Evolutionary conservation across 1,284 basidiomycete genomes (phyloP).

Genomic region (Thelephora terrestris): DNA sequence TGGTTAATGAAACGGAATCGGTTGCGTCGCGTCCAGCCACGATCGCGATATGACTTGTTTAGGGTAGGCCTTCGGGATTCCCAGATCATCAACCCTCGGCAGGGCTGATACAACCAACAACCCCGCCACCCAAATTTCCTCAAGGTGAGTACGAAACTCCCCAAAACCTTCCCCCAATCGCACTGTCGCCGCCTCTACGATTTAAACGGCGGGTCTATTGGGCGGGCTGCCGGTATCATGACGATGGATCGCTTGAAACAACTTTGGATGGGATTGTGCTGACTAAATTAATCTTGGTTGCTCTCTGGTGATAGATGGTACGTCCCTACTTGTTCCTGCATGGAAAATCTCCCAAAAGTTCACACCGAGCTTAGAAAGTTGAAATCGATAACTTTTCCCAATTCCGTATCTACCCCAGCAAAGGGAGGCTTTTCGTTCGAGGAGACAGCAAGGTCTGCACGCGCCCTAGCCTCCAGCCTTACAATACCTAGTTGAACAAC

Average conservation of each 20-base stretch:
- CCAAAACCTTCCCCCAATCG: conserved; percentile 9
- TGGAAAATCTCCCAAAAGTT: conserved; percentile 11
- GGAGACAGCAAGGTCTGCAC: conserved; percentile 87
- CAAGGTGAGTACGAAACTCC: conserved; percentile 45
- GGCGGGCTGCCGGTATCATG: conserved; percentile 7
- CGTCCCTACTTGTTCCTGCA: conserved; percentile 16
- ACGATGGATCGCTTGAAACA: conserved; percentile 33
- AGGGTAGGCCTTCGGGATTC: too few species aligned
- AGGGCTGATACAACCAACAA: too few species aligned
- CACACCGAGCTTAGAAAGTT: conserved; percentile 69
- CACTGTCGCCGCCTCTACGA: conserved; percentile 2
- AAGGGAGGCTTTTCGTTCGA: conserved; percentile 93
- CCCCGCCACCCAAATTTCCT: conserved; percentile 26
- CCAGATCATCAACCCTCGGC: too few species aligned
- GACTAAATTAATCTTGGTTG: conserved; percentile 12
- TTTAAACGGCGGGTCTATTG: background rate
- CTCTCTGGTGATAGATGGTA: conserved; percentile 36
- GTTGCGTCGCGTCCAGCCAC: background rate
- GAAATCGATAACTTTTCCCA: conserved; percentile 96
- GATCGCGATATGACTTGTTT: background rate
- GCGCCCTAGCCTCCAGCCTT: background rate
- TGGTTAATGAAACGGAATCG: background rate
- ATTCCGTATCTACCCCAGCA: conserved; percentile 92
- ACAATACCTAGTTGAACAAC: conserved; percentile 4
- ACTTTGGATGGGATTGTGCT: conserved; percentile 32